Conservation (phyloP, 805 yeast genomes). For the Candida dajiaensis region DNA sequence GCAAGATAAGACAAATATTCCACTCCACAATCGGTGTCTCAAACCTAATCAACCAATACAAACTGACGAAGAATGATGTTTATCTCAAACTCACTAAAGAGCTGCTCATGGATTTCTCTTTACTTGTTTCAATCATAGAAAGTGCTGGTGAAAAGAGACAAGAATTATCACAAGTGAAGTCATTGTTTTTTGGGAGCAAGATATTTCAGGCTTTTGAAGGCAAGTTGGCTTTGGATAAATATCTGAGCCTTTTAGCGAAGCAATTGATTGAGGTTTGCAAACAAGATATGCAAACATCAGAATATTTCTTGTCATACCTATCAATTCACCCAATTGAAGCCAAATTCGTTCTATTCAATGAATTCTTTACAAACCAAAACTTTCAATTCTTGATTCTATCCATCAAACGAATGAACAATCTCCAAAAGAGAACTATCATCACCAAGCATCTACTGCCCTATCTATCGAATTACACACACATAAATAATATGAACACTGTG, state of each 20-base stretch:
- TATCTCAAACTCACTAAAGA: conserved; percentile 16
- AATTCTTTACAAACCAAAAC: conserved; percentile 8
- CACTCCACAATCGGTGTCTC: conserved; percentile 14
- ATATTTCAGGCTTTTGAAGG: conserved; percentile 21
- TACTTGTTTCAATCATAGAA: conserved; percentile 9
- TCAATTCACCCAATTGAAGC: conserved; percentile 24
- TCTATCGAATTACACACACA: conserved; percentile 4
- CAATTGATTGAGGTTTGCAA: conserved; percentile 15
- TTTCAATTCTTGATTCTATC: conserved; percentile 1
- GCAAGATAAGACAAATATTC: conserved; percentile 15
- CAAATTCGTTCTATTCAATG: conserved; percentile 9
- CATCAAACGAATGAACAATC: conserved; percentile 4
- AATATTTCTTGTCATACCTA: conserved; percentile 14
- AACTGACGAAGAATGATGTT: conserved; percentile 17
- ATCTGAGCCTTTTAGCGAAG: conserved; percentile 8
- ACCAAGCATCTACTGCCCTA: conserved; percentile 15
- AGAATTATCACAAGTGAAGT: conserved; percentile 11
- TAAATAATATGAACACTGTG: conserved; percentile 6
- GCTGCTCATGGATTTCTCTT: conserved; percentile 13
- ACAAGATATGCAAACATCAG: conserved; percentile 1
- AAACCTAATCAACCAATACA: conserved; percentile 16
- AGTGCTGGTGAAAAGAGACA: conserved; percentile 6
- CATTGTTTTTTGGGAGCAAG: conserved; percentile 23
- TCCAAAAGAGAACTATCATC: conserved; percentile 16
- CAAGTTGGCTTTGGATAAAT: conserved; percentile 10